Base-by-base conservation (phyloP, 805 yeast genomes). In the Myxozyma kluyveri region DNA sequence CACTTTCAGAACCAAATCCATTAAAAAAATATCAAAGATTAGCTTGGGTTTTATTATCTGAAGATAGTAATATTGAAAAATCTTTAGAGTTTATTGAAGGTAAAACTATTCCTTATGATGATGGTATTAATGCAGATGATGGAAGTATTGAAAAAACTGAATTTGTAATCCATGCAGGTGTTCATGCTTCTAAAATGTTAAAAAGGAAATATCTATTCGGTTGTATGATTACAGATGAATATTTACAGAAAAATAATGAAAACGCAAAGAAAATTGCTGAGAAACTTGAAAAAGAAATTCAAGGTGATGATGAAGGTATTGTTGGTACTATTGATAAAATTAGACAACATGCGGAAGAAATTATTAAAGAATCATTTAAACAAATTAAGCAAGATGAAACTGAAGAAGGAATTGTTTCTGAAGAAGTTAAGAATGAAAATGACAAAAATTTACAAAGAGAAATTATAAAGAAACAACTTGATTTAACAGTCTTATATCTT, bases 1-100 rank as follows among this genome's bases (percentile, higher is more conserved):
- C 60, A 24, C 56, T 56, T 17, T 54, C 60, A 17, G 57, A 55
- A 39, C 60, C 60, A 22, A 56, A 56, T 23, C 58, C 52, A 6
- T 18, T 29, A 4, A 55, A 54, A 27, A 44, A 42, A 17, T 55
- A 37, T 46, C 47, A 46, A 38, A 22, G 59, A 17, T 40, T 56
- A 14, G 60, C 56, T 12, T 56, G 60, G 60, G 41, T 55, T 17
- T 36, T 50, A 37, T 41, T 56, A 14, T 32, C 53, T 14, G 33
- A 29, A 6, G 59, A 49, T 12, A 40, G 38, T 18, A 55, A 55
- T 36, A 21, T 51, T 21, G 45, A 47, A 4, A 36, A 37, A 14
- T 55, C 43, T 6, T 31, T 55, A n/a, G 48, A 50, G 19, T n/a
- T 24, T 35, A 45, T 56, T 14, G 60, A 56, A 33, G 59, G 53